Percentiles rank a stretch among this genome's conserved stretches.
Evolutionary conservation across 345 rosid genomes (phyloP).

Genomic region (Microthlaspi erraticum): DNA sequence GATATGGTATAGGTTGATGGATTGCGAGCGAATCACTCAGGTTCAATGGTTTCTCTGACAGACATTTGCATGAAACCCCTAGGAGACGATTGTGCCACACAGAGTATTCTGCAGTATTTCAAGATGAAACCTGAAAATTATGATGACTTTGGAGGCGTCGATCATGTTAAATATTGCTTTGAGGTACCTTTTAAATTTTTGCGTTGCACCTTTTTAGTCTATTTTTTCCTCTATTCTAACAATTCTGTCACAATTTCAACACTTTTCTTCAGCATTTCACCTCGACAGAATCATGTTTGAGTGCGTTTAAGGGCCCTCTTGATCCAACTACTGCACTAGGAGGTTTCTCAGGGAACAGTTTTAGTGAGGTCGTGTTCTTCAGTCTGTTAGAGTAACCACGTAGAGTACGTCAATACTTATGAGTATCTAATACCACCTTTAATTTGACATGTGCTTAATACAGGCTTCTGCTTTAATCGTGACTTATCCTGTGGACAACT

Average conservation of each 20-base stretch:
- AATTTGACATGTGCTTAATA: slow-evolving; percentile 42
- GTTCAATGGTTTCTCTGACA: slow-evolving; percentile 76
- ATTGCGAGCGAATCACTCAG: slow-evolving; percentile 78
- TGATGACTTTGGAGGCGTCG: slow-evolving; percentile 76
- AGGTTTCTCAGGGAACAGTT: slow-evolving; percentile 89
- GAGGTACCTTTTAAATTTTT: slow-evolving; percentile 56
- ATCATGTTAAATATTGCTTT: slow-evolving; percentile 84
- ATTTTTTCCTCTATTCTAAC: neutral
- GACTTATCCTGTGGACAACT: slow-evolving; percentile 95
- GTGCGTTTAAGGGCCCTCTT: slow-evolving; percentile 96
- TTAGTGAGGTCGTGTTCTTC: slow-evolving; percentile 67
- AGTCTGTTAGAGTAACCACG: slow-evolving; percentile 20
- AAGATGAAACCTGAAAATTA: slow-evolving; percentile 79
- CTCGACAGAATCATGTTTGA: slow-evolving; percentile 83
- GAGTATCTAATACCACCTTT: slow-evolving; percentile 35
- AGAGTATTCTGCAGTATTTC: slow-evolving; percentile 94
- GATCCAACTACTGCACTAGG: slow-evolving; percentile 96
- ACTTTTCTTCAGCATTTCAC: slow-evolving; percentile 76
- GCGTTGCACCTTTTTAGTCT: neutral
- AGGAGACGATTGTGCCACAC: slow-evolving; percentile 93
- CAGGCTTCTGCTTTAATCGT: slow-evolving; percentile 97
- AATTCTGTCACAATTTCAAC: slow-evolving; percentile 4
- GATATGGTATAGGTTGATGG: slow-evolving; percentile 73
- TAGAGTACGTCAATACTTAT: slow-evolving; percentile 9
- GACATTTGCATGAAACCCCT: slow-evolving; percentile 98